Evolutionary conservation across 441 rosid species (phyloP), one percentile per base, ranked within the genome.

Genomic region (Euphorbia schlechtendalii): DNA sequence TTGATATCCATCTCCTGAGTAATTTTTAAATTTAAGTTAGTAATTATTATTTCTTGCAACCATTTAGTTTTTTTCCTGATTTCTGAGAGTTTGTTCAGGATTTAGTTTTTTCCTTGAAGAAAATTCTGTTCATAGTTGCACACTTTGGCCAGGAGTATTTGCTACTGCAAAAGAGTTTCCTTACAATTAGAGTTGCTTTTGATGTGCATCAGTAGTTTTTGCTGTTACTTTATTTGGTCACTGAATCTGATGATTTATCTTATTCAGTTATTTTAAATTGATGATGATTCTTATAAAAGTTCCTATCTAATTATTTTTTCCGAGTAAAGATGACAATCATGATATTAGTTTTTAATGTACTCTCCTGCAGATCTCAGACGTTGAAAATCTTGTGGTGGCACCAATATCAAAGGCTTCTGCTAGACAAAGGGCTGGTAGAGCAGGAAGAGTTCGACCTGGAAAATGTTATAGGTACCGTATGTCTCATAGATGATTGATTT

Each of bases 341-440:
- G 18, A 41, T 57, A 2, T 22, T 13, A 20, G 28, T 18, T 30
- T 17, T 59, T 56, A 22, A 22, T 57, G 53, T 71, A 24, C 63
- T 61, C 45, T 48, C 32, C 59, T 70, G 56, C 77, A 94, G 99
- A 82, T 94, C 51, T 80, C 99, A 59, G 96, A 91, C 69, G 88
- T 94, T 48, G 96, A 94, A 80, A 91, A 83, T 79, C 89, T 94
- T 66, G 87, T 94, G 52, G 91, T 94, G 67, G 92, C 98, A 59
- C 96, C 99, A 58, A 89, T 94, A 76, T 91, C 98, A 43, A 91
- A 91, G 77, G 99, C 99, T 61, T 94, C 99, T 74, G 96, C 99
- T 56, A 86, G 86, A 63, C 99, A 94, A 77, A 86, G 99, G 77
- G 80, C 99, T 73, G 99, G 99, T 69, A 87, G 99, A 76, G 98